A percentile compares a stretch with the other conserved stretches of the same genome.
These are phyloP conservation scores for Puya raimondii DNA, from an alignment of 176 grass and related monocot genomes.

Conservation along the genomic window DNA sequence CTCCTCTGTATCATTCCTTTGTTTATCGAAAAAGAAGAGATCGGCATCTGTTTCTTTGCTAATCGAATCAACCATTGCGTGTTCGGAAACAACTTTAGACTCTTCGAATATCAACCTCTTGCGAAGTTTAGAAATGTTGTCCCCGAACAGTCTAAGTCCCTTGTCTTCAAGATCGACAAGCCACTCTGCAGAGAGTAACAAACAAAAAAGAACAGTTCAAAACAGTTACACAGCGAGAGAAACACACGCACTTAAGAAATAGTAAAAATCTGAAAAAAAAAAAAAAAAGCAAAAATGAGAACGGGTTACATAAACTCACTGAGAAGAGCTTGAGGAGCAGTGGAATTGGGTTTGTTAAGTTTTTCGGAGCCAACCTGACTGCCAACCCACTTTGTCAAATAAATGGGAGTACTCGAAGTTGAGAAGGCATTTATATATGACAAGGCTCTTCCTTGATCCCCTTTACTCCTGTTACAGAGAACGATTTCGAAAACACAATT, in stretches of 20 bases:
- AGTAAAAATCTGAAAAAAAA: not conserved
- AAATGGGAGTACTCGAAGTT: conserved; percentile 57
- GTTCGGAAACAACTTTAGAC: conserved; percentile 31
- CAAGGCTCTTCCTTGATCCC: conserved; percentile 68
- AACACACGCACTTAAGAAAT: conserved; percentile 14
- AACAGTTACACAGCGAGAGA: no score
- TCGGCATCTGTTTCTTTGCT: conserved; percentile 30
- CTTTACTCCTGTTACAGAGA: conserved; percentile 57
- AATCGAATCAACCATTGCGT: conserved; percentile 31
- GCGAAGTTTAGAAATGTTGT: conserved; percentile 43
- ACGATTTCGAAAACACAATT: conserved; percentile 28
- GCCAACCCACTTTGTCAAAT: conserved; percentile 53
- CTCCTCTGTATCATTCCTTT: conserved; percentile 21
- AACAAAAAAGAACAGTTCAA: conserved; percentile 9
- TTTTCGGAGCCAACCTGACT: conserved; percentile 34
- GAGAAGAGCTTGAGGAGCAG: conserved; percentile 75
- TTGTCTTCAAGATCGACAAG: conserved; percentile 62
- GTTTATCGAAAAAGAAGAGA: conserved; percentile 79
- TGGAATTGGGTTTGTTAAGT: conserved; percentile 49
- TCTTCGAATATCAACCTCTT: conserved; percentile 46
- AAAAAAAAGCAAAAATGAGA: not conserved
- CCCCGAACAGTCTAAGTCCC: conserved; percentile 63
- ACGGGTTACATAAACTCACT: conserved; percentile 42
- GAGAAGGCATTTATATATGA: conserved; percentile 76
- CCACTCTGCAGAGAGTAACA: conserved; percentile 53